Evolutionary conservation across 2,329 filamentous ascomycete genomes (phyloP).

Genomic region (Hirsutella thompsonii): DNA sequence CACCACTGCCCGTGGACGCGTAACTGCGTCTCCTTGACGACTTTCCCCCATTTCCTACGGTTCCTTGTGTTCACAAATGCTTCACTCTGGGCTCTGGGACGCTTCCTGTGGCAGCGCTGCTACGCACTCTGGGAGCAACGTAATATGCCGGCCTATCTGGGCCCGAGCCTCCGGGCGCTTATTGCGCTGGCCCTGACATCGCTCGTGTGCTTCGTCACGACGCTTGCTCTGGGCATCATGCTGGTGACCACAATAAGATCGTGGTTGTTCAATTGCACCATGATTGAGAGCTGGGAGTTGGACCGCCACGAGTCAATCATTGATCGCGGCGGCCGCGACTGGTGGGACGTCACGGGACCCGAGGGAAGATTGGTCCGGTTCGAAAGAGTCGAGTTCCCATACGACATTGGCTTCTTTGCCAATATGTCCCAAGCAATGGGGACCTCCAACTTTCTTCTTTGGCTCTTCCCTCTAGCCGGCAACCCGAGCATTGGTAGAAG

Average conservation of each 20-base stretch:
- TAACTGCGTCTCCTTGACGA: constrained; percentile 73
- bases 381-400: constrained; percentile 63
- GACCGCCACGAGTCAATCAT: constrained; percentile 49
- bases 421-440: constrained; percentile 72
- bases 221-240: constrained; percentile 52
- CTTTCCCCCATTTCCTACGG: constrained; percentile 70
- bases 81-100: constrained; percentile 48
- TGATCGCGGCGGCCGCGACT: constrained; percentile 30
- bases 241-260: constrained; percentile 47
- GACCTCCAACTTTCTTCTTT: constrained; percentile 47
- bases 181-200: constrained; percentile 46
- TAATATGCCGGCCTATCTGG: constrained; percentile 61
- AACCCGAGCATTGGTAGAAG: constrained; percentile 28
- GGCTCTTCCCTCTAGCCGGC: constrained; percentile 56
- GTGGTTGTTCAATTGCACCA: constrained; percentile 58
- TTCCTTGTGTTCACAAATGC: constrained; percentile 60
- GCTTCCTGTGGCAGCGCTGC: constrained; percentile 47
- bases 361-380: constrained; percentile 33
- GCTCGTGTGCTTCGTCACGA: constrained; percentile 43
- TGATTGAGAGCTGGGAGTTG: constrained; percentile 69
- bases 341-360: constrained; percentile 25
- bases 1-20: constrained; percentile 78
- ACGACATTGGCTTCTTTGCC: constrained; percentile 61
- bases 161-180: constrained; percentile 48
- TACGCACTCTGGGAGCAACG: constrained; percentile 49